These are phyloP conservation scores for Colletotrichum simmondsii DNA, from an alignment of 2,329 filamentous ascomycete species.

Conservation along the genomic window DNA sequence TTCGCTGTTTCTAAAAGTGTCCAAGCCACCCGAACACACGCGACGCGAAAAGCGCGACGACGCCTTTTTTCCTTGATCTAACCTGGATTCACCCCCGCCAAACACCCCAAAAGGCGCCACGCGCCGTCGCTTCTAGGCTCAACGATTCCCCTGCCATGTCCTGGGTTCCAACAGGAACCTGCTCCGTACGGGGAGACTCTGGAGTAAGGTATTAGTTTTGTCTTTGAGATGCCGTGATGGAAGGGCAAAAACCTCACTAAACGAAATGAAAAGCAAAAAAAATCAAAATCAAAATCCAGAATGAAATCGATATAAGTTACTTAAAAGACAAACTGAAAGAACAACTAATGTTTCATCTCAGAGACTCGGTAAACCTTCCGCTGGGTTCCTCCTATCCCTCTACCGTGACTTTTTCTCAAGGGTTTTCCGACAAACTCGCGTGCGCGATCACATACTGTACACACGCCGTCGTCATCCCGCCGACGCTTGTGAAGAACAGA, in stretches of 20 bases:
- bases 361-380: no score
- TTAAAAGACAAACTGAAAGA: no score
- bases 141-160: neutral
- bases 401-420: no score
- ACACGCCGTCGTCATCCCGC: neutral
- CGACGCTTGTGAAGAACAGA: neutral
- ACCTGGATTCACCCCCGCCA: no score
- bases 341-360: no score
- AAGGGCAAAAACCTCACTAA: no score
- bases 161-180: neutral
- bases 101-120: neutral
- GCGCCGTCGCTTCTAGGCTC: neutral
- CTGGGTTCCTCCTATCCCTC: no score
- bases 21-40: neutral
- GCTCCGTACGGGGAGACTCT: neutral
- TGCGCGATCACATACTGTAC: neutral
- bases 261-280: neutral
- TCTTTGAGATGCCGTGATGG: neutral
- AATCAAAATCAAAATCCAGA: no score
- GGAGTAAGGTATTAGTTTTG: no score
- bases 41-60: neutral
- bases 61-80: neutral
- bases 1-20: neutral
- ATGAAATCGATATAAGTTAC: no score
- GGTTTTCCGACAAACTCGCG: no score